Base-by-base conservation (phyloP, 2,329 filamentous ascomycete genomes). In the Scortechinia acanthostroma region DNA sequence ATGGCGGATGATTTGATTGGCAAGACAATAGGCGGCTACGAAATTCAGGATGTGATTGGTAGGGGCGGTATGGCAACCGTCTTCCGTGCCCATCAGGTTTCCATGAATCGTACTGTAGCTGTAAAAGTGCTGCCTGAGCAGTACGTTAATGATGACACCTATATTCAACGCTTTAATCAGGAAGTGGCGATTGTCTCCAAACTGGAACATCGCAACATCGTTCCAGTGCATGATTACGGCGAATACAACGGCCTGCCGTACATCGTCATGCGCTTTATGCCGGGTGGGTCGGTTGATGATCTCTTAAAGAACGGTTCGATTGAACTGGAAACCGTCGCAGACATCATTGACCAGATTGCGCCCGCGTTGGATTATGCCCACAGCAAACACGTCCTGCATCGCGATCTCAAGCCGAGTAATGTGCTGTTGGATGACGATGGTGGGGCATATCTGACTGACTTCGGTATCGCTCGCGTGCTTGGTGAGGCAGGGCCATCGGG, bases 381-480 rank as follows among this genome's bases (percentile, higher is more conserved):
- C n/a, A n/a, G 25, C 25, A 10, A 30, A 10, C 25, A 10, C 10
- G n/a, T 30, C 10, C 25, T 30, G 10, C 25, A 30, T 30, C 25
- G 25, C 10, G 25, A 30, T n/a, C 25, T 30, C 25, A 30, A 30
- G n/a, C 25, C 25, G 10, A n/a, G 10, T 30, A 30, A 30, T n/a
- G n/a, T 30, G 10, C 10, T 30, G 25, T 77, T 98, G 50, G 98
- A 98, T 62, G 93, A 93, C 59, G 98, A 98, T n/a, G 25, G 10
- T n/a, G 25, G n/a, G n/a, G 25, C n/a, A 10, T 10, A 30, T 10
- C 25, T 30, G n/a, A 10, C n/a, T 30, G 25, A 30, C 25, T 30
- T 30, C 25, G 25, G 25, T 10, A 30, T 30, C 25, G 25, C 25
- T 10, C 10, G n/a, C 10, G 10, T 30, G 10, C n/a, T 30, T 10